Conservation (phyloP, 2,329 filamentous ascomycete species). For the Dactylellina sp. region DNA sequence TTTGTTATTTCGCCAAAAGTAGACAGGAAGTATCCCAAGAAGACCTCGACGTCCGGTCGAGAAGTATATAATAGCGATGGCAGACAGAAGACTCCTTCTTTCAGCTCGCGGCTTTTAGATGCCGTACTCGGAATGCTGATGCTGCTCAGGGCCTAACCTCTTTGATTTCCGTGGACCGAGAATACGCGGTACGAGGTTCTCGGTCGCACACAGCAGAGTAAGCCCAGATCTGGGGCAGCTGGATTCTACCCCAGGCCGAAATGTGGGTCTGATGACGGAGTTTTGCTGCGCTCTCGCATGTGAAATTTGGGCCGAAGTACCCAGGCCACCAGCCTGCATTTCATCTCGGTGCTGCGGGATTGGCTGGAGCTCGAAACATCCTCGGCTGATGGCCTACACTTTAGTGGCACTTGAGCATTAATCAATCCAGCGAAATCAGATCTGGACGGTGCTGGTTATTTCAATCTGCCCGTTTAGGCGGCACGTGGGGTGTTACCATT, state of each 20-base stretch:
- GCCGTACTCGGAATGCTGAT: conserved; percentile 18
- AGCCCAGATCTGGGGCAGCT: background rate
- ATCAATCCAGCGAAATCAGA: no score
- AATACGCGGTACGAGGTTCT: conserved; percentile 53
- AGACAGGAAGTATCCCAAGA: background rate
- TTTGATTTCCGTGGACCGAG: conserved; percentile 24
- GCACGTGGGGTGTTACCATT: no score
- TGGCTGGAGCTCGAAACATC: conserved; percentile 32
- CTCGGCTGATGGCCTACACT: conserved; percentile 25
- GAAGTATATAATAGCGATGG: background rate
- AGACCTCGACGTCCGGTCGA: no score
- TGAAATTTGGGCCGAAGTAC: conserved; percentile 32
- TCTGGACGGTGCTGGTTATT: background rate
- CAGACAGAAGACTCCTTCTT: no score
- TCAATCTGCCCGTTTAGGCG: no score
- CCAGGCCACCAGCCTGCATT: background rate
- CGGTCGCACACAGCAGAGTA: conserved; percentile 39
- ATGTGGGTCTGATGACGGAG: conserved; percentile 42
- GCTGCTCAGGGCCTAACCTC: background rate
- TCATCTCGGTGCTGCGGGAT: conserved; percentile 41
- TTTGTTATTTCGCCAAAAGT: background rate
- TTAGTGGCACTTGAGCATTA: no score
- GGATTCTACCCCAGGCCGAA: background rate
- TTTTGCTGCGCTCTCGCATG: conserved; percentile 23
- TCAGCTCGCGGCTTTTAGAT: background rate